Evolutionary conservation across 2,329 filamentous ascomycete genomes (phyloP).

Genomic region (Calonectria pteridis): DNA sequence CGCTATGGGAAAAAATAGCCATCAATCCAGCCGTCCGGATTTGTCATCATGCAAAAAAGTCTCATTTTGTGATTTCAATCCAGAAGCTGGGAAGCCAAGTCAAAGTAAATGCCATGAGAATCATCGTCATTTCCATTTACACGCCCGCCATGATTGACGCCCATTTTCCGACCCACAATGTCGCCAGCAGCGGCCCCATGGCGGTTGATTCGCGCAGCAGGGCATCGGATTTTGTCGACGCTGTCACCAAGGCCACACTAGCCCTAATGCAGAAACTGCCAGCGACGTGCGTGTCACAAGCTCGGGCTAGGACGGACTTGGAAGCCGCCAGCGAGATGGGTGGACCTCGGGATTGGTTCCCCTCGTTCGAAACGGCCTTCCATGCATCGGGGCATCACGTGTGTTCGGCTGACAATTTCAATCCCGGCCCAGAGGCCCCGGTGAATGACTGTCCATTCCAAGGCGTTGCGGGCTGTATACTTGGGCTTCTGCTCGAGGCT

Average conservation of each 20-base stretch:
- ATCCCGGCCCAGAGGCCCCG: neutral
- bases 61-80: neutral
- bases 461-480: neutral
- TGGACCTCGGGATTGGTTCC: neutral
- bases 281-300: neutral
- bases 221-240: neutral
- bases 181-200: neutral
- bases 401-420: neutral
- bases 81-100: neutral
- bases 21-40: neutral
- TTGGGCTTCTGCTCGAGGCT: neutral
- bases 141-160: neutral
- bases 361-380: neutral
- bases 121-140: neutral
- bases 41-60: neutral
- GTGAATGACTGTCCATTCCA: neutral
- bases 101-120: neutral
- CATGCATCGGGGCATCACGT: neutral
- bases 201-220: neutral
- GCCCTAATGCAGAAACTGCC: neutral
- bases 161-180: neutral
- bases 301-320: neutral
- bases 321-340: neutral
- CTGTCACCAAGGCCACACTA: neutral
- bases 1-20: neutral